A percentile compares a stretch with the other conserved stretches of the same genome.
phyloP scores from a whole-genome alignment of 2,329 filamentous ascomycete species.

The Ophiostoma australiae region DNA sequence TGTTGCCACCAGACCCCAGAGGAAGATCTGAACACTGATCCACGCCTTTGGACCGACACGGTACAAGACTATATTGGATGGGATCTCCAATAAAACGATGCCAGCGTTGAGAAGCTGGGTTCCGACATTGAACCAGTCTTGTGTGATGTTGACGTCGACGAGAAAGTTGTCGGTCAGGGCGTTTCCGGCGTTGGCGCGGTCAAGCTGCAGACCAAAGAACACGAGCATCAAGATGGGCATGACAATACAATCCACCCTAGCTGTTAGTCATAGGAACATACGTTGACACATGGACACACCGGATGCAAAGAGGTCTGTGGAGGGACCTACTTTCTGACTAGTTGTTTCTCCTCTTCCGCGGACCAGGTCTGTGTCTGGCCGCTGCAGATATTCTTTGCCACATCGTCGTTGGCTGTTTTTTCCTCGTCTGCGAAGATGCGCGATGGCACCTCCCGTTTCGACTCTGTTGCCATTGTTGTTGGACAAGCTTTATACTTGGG shows the following conservation, averaged over 20 bases:
- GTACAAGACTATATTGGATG: slow-evolving; percentile 46
- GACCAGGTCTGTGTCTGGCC: neutral
- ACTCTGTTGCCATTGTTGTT: neutral
- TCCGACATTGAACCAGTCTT: slow-evolving; percentile 49
- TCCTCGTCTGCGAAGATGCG: neutral
- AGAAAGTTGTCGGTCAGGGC: slow-evolving; percentile 50
- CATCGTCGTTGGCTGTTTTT: neutral
- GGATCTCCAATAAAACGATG: slow-evolving; percentile 39
- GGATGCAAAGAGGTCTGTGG: neutral
- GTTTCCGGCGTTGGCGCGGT: slow-evolving; percentile 43
- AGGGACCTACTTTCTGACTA: neutral
- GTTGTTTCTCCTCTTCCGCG: neutral
- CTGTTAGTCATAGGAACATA: neutral
- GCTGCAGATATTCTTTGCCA: neutral
- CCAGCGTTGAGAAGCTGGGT: slow-evolving; percentile 39
- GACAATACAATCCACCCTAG: slow-evolving; percentile 37
- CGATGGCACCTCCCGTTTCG: neutral
- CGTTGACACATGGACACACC: neutral
- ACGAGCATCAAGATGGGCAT: slow-evolving; percentile 42
- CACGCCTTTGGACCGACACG: slow-evolving; percentile 48
- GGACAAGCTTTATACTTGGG: neutral
- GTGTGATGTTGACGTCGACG: slow-evolving; percentile 44
- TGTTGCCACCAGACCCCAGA: slow-evolving; percentile 49
- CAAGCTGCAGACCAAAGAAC: slow-evolving; percentile 42
- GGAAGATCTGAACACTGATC: slow-evolving; percentile 50